These are phyloP conservation scores for Aspergillus coremiiformis DNA, from an alignment of 495 filamentous ascomycete genomes.

Conservation along the genomic window DNA sequence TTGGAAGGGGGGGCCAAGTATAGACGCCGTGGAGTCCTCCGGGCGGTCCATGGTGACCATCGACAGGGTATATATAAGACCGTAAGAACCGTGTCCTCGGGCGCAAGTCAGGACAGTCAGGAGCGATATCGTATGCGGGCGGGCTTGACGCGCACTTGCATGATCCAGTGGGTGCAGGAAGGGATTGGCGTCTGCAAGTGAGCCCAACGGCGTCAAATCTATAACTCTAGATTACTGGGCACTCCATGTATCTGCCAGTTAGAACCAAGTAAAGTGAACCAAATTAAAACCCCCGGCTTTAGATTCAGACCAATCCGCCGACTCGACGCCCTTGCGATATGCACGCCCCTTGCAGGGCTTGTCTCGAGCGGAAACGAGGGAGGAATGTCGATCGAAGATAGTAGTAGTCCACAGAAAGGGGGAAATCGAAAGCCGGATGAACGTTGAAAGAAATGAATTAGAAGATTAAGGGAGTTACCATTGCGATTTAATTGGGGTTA, in stretches of 20 bases:
- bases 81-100: conserved; percentile 6
- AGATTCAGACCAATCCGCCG: conserved; percentile 1
- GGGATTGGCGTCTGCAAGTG: conserved; percentile 12
- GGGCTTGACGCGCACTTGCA: conserved; percentile 16
- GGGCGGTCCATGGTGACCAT: conserved; percentile 34
- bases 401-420: neutral
- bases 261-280: neutral
- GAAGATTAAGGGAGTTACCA: neutral
- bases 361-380: conserved; percentile 12
- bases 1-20: conserved; percentile 27
- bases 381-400: conserved; percentile 8
- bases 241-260: conserved; percentile 18
- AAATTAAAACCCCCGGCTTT: neutral
- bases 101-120: conserved; percentile 13
- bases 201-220: conserved; percentile 18
- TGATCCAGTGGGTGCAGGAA: conserved; percentile 18
- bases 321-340: conserved; percentile 11
- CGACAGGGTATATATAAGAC: conserved; percentile 11
- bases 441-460: neutral
- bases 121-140: conserved; percentile 20
- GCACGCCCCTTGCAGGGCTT: conserved; percentile 16
- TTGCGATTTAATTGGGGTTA: no score
- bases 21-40: conserved; percentile 18
- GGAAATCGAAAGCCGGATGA: neutral
- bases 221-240: conserved; percentile 13